phyloP scores from a whole-genome alignment of 352 stramenopile genomes.

The Phytophthora tentaculata region DNA sequence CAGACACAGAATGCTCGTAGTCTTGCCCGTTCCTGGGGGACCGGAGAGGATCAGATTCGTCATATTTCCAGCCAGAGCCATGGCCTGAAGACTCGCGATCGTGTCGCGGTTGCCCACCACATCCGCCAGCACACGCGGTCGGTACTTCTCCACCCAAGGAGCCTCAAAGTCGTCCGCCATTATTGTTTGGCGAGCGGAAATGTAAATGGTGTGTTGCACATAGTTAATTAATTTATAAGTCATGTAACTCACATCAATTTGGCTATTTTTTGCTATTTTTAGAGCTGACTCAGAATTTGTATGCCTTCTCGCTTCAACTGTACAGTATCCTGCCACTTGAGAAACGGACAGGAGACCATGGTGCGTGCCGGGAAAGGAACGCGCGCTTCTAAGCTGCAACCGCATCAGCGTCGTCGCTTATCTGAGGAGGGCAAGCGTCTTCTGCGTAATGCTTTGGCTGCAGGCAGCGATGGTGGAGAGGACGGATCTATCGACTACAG shows the following conservation, averaged over 20 bases:
- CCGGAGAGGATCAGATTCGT: constrained; percentile 98
- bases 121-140: constrained; percentile 90
- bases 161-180: constrained; percentile 88
- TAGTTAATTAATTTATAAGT: too few species aligned
- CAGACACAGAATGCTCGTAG: constrained; percentile 93
- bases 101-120: constrained; percentile 99
- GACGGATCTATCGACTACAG: constrained; percentile 40
- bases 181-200: not conserved
- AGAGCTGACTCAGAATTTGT: not conserved
- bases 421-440: constrained; percentile 64
- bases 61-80: constrained; percentile 97
- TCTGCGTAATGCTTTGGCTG: constrained; percentile 55
- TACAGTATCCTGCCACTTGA: not conserved
- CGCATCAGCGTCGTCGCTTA: constrained; percentile 32
- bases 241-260: not conserved
- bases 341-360: constrained; percentile 17
- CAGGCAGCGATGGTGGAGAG: constrained; percentile 38
- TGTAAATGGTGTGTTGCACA: too few species aligned
- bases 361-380: constrained; percentile 19
- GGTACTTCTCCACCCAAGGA: constrained; percentile 99
- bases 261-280: not conserved
- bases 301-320: constrained; percentile 21
- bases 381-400: constrained; percentile 28
- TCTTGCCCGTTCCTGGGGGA: constrained; percentile 94
- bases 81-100: constrained; percentile 93